Base-by-base conservation (phyloP, 306 rosid species). In the Notholithocarpus densiflorus region DNA sequence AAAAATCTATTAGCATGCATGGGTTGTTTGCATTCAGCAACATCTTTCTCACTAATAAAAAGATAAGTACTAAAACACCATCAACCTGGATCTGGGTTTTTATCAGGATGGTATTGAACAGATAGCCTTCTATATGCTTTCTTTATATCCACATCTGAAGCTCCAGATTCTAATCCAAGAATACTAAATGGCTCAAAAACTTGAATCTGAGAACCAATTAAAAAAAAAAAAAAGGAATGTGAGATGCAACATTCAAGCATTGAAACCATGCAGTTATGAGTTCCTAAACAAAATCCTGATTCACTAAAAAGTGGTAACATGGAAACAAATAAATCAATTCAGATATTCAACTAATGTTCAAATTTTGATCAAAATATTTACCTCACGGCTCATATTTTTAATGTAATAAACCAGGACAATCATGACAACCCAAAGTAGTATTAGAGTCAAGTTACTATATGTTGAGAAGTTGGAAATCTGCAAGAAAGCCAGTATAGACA, bases 81-180 rank as follows among this genome's bases (percentile, higher is more conserved):
- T 77, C 85, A 86, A 94, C 98, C 97, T 90, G 97, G 97, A 84
- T 95, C 97, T 71, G 98, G 99, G 84, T 95, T 95, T 95, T 95
- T 93, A 90, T 95, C 98, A 6, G 99, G 97, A 88, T 95, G 98
- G 87, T 87, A 96, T 45, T 87, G 89, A 78, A 96, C 62, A 72
- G 99, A 96, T 73, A 96, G 94, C 80, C 93, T 87, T 85, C 98
- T 93, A 81, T 91, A 93, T 10, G 91, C 92, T 94, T 93, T 93
- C 91, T 90, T 93, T 84, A 96, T 90, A 26, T 90, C 97, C 17
- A 87, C 86, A 43, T 93, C 97, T 1, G 80, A 37, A 23, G 92
- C 98, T 83, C 97, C 92, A 13, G 92, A 83, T 55, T 89, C 94
- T 88, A 93, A 86, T 83, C 90, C 98, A 79, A 96, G 92, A 86